These are phyloP conservation scores for Cytospora piceae DNA, from an alignment of 2,329 filamentous ascomycete genomes.

Conservation along the genomic window DNA sequence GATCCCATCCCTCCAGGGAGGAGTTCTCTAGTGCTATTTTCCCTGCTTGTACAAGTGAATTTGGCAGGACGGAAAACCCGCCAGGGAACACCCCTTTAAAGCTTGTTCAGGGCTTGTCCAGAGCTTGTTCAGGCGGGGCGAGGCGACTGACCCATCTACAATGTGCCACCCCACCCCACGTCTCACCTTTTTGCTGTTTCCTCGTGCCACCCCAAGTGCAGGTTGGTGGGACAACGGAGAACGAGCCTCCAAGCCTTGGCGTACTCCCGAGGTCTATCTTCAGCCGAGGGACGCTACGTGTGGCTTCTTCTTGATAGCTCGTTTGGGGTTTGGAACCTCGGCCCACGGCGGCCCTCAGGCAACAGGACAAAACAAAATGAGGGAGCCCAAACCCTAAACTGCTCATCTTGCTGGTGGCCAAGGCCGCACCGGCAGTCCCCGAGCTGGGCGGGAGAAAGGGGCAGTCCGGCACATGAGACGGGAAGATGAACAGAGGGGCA, in stretches of 20 bases:
- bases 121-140: background rate
- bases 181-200: constrained; percentile 5
- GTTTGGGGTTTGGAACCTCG: constrained; percentile 4
- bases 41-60: constrained; percentile 2
- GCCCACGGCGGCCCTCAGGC: constrained; percentile 16
- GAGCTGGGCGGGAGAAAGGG: background rate
- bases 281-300: constrained; percentile 15
- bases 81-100: background rate
- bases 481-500: background rate
- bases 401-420: background rate
- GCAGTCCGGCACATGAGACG: background rate
- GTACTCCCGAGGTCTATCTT: constrained; percentile 18
- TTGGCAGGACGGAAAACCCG: background rate
- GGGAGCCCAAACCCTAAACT: background rate
- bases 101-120: background rate
- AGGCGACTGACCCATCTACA: constrained; percentile 2
- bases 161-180: constrained; percentile 13
- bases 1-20: background rate
- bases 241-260: constrained; percentile 11
- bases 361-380: constrained; percentile 8
- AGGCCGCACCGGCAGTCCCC: constrained; percentile 9
- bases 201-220: constrained; percentile 10
- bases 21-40: background rate
- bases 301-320: background rate
- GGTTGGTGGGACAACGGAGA: constrained; percentile 11